Conservation (phyloP, 306 rosid species). For the Ochetophila trinervis region DNA sequence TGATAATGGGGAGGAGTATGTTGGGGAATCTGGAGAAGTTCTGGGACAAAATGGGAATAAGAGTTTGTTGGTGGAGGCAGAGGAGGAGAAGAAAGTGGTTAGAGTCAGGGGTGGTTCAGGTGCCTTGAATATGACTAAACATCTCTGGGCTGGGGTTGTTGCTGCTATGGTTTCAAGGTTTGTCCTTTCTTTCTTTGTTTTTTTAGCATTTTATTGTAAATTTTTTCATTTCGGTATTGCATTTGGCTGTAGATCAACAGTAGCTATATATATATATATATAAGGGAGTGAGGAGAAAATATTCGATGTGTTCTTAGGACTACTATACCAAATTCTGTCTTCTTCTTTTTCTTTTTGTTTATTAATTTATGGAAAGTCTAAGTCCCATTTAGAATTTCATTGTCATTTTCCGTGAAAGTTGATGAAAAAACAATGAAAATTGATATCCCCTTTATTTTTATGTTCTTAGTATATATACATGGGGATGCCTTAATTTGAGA, state of each 20-base stretch:
- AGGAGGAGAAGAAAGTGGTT: conserved; percentile 15
- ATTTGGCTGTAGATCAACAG: neutral
- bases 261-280: too few species aligned
- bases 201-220: neutral
- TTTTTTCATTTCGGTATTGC: neutral
- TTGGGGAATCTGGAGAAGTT: conserved; percentile 39
- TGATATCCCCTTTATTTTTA: too few species aligned
- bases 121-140: conserved; percentile 80
- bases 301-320: too few species aligned
- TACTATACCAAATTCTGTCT: too few species aligned
- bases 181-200: neutral
- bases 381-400: neutral
- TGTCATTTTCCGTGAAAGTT: neutral
- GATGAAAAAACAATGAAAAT: neutral
- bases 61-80: conserved; percentile 13
- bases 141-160: conserved; percentile 96
- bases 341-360: too few species aligned
- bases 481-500: too few species aligned
- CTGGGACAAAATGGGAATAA: conserved; percentile 40
- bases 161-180: conserved; percentile 99
- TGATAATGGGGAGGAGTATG: conserved; percentile 46
- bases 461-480: too few species aligned
- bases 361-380: neutral
- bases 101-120: conserved; percentile 37
- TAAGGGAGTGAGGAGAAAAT: too few species aligned